Conservation (phyloP, 2,329 filamentous ascomycete genomes). For the Nothophaeocryptopus gaeumannii region DNA sequence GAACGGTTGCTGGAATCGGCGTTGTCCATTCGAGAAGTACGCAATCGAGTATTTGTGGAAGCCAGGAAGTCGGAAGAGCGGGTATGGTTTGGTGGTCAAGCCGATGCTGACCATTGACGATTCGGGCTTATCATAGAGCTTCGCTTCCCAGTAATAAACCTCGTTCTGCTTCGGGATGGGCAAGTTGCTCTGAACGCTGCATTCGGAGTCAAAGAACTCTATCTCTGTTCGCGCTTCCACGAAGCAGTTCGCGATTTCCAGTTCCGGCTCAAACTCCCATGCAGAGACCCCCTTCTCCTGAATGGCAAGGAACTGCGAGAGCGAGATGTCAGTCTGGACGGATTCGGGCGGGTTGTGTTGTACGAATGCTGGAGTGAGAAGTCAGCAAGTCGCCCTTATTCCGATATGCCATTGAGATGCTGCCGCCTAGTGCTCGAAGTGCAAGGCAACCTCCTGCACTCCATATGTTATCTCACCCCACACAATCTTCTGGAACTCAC, state of each 20-base stretch:
- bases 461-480: neutral
- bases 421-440: no score
- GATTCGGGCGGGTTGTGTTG: slow-evolving; percentile 94
- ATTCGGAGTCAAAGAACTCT: slow-evolving; percentile 97
- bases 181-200: slow-evolving; percentile 93
- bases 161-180: slow-evolving; percentile 98
- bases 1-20: slow-evolving; percentile 92
- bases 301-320: slow-evolving; percentile 96
- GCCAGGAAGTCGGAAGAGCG: slow-evolving; percentile 86
- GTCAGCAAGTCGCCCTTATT: no score
- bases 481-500: slow-evolving; percentile 51
- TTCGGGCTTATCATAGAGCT: slow-evolving; percentile 97
- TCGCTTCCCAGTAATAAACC: slow-evolving; percentile 99
- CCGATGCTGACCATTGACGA: slow-evolving; percentile 83
- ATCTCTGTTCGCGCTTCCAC: slow-evolving; percentile 95
- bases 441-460: no score
- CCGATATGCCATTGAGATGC: no score
- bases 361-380: slow-evolving; percentile 68
- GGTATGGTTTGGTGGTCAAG: slow-evolving; percentile 95
- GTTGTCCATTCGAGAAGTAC: slow-evolving; percentile 82
- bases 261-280: slow-evolving; percentile 98
- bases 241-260: slow-evolving; percentile 98
- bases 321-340: slow-evolving; percentile 89
- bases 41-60: slow-evolving; percentile 91
- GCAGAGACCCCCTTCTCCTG: slow-evolving; percentile 99